Conservation (phyloP, 2,329 filamentous ascomycete species). For the Fusarium nygamai region DNA sequence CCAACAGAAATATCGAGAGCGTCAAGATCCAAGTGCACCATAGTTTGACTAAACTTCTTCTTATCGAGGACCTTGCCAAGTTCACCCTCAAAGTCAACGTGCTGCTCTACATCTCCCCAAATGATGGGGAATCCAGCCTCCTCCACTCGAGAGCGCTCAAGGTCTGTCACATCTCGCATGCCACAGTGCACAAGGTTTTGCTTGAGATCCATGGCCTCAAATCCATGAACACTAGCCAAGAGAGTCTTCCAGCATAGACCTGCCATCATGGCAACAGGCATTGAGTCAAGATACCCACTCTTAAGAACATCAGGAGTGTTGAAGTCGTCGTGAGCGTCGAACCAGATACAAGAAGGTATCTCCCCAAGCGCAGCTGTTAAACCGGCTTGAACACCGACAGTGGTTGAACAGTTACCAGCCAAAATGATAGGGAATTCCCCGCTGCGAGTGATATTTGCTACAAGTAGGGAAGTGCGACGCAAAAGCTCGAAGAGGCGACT, state of each 20-base stretch:
- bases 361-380: constrained; percentile 25
- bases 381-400: constrained; percentile 43
- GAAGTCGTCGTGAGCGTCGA: constrained; percentile 56
- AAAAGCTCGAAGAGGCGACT: constrained; percentile 3
- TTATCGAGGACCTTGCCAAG: constrained; percentile 15
- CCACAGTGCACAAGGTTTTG: background rate
- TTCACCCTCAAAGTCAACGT: constrained; percentile 27
- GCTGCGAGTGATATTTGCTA: background rate
- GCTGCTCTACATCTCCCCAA: constrained; percentile 39
- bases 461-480: background rate
- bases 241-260: constrained; percentile 41
- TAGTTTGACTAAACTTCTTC: constrained; percentile 22
- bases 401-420: constrained; percentile 5
- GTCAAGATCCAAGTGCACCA: constrained; percentile 52
- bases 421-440: background rate
- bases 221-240: constrained; percentile 34
- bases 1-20: constrained; percentile 47
- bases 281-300: constrained; percentile 44
- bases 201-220: constrained; percentile 19
- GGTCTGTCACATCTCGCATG: constrained; percentile 6
- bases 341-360: constrained; percentile 50
- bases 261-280: constrained; percentile 42
- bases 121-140: constrained; percentile 44
- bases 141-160: constrained; percentile 30
- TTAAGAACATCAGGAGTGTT: constrained; percentile 41